phyloP scores from a whole-genome alignment of 129 eudicot species.

The Flaveria linearis region DNA sequence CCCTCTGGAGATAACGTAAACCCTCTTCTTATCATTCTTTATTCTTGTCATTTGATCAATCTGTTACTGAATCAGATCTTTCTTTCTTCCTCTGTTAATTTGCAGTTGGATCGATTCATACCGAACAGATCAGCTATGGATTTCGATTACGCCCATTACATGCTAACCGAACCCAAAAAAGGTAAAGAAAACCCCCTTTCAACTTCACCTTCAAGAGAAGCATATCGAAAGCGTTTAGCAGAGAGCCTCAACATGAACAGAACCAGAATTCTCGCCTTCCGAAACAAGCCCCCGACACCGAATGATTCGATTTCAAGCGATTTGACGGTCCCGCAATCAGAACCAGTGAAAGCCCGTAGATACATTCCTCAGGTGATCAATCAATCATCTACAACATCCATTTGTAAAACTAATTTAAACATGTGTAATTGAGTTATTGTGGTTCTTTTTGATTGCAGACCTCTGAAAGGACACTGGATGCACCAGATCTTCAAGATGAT shows the following conservation, averaged over 20 bases:
- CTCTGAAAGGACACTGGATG: conserved; percentile 83
- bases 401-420: background rate
- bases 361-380: conserved; percentile 73
- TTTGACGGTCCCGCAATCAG: conserved; percentile 43
- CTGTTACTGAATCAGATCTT: background rate
- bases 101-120: conserved; percentile 76
- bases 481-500: conserved; percentile 77
- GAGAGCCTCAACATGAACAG: conserved; percentile 79
- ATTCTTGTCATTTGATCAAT: background rate
- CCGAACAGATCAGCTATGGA: conserved; percentile 87
- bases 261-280: conserved; percentile 75
- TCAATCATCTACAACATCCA: background rate
- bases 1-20: background rate
- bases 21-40: background rate
- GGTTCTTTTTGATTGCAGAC: conserved; percentile 44
- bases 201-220: conserved; percentile 71
- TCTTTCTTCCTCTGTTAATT: background rate
- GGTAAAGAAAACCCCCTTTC: conserved; percentile 62
- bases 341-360: conserved; percentile 57
- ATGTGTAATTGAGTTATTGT: background rate
- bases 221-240: conserved; percentile 68
- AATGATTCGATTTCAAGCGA: conserved; percentile 47
- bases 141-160: conserved; percentile 69
- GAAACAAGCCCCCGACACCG: conserved; percentile 75
- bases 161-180: conserved; percentile 64